Evolutionary conservation across 495 filamentous ascomycete genomes (phyloP), one percentile per base, ranked within the genome.

Genomic region (Aspergillus coremiiformis): DNA sequence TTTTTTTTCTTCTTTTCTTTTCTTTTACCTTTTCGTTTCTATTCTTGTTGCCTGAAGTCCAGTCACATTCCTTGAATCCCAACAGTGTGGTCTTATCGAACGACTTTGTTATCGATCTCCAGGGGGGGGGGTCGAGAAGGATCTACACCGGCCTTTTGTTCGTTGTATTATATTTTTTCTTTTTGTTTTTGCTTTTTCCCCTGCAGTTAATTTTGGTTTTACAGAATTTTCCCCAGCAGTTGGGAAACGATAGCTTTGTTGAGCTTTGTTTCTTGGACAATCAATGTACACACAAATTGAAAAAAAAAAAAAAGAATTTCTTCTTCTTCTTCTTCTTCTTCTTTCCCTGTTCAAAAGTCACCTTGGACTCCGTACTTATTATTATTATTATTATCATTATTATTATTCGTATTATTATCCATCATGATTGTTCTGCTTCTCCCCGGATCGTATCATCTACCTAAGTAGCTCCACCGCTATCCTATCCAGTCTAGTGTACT

Each of bases 391-490:
- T 29, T 30, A 11, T 46, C 45, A 50, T 59, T 51, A 21, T 44
- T 44, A 46, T 44, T 17, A 9, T 37, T 41, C 22, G 14, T 14
- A 41, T 37, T 11, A 4, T 46, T 23, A 29, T 17, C n/a, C n/a
- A 26, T 45, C 43, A 22, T 21, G 39, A 21, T 43, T 39, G 30
- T 33, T 49, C 44, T 51, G 20, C 52, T 45, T 56, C 53, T 60
- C 69, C 61, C 66, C 63, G 66, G 66, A 72, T 69, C 57, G 58
- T 52, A 63, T 54, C 49, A 52, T 50, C 44, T 30, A n/a, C n/a
- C n/a, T n/a, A n/a, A n/a, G n/a, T n/a, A 39, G 57, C 60, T 65
- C 69, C 69, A 72, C 66, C 59, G 49, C 30, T 50, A 14, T 62
- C 63, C 51, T 43, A 61, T 65, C 47, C 30, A 58, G 67, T 57